Evolutionary conservation across 768 basidiomycete species (phyloP), one percentile per base, ranked within the genome.

Genomic region (Lactarius sp.): DNA sequence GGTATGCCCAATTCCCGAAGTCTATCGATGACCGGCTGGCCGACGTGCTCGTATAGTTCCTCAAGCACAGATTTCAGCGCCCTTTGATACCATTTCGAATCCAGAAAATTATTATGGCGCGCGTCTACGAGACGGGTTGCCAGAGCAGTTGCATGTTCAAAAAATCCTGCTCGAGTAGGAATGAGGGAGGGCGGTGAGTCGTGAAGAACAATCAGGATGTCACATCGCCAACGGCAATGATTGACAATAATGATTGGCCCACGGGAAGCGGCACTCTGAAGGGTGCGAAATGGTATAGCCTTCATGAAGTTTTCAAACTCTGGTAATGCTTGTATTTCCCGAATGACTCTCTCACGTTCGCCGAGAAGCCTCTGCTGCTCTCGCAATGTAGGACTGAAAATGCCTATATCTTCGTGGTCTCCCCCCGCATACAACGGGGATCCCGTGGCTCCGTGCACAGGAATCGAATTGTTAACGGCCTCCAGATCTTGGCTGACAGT

Each of bases 241-340:
- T 54, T 61, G 16, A 55, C 55, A 6, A 61, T 6, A 5, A 61
- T 27, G 52, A 61, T 42, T 6, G 60, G 61, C 3, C 61, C 61
- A 44, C 20, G 20, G 2, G 42, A 52, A 13, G 61, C 36, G 31
- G 56, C 56, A 1, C 41, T 4, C 37, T 42, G 62, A 18, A 63
- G 56, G 33, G 22, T 4, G 4, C 9, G 10, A 41, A 52, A 63
- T 36, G 41, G 42, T 39, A 20, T 13, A 2, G n/a, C 1, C 51
- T 46, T 56, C 50, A 62, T 51, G 41, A 62, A 57, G 31, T 56
- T 33, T 20, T 51, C 54, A 5, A 62, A 52, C 1, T 33, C 61
- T 7, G 61, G 41, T 20, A 44, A 16, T 14, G 37, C 39, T 36
- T 36, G 51, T 10, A 62, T 57, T 14, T 36, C 36, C 18, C 33